phyloP scores from a whole-genome alignment of 129 eudicot genomes.

The Solidago caesia region DNA sequence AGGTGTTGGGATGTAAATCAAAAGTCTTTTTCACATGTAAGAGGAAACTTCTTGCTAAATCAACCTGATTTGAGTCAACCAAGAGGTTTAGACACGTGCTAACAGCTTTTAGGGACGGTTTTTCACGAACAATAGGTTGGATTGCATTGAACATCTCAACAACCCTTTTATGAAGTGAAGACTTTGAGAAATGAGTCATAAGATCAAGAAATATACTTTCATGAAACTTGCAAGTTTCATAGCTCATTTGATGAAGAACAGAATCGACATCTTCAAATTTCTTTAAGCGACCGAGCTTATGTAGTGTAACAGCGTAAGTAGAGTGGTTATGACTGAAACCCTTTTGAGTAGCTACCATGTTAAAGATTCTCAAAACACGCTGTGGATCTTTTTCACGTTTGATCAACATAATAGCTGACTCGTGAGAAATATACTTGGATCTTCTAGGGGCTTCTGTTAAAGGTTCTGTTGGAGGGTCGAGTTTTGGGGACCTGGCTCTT shows the following conservation, averaged over 20 bases:
- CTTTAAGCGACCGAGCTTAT: slow-evolving; percentile 64
- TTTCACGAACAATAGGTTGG: slow-evolving; percentile 58
- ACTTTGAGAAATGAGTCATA: slow-evolving; percentile 61
- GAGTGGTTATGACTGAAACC: slow-evolving; percentile 83
- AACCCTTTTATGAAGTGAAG: slow-evolving; percentile 58
- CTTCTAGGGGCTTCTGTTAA: slow-evolving; percentile 37
- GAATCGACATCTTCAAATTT: slow-evolving; percentile 57
- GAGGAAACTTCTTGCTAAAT: slow-evolving; percentile 67
- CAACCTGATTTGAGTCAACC: slow-evolving; percentile 62
- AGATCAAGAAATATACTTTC: slow-evolving; percentile 78
- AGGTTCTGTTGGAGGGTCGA: slow-evolving; percentile 46
- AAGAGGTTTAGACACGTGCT: slow-evolving; percentile 90
- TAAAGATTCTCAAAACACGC: slow-evolving; percentile 18
- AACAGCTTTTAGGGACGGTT: slow-evolving; percentile 76
- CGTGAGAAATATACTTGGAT: slow-evolving; percentile 65
- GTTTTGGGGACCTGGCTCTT: slow-evolving; percentile 27
- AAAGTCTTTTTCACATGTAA: slow-evolving; percentile 45
- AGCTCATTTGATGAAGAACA: slow-evolving; percentile 68
- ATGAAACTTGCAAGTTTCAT: slow-evolving; percentile 82
- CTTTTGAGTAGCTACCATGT: slow-evolving; percentile 49
- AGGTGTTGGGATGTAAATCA: slow-evolving; percentile 63
- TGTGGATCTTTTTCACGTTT: slow-evolving; percentile 68
- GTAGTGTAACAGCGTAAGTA: slow-evolving; percentile 68
- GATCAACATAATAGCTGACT: slow-evolving; percentile 53
- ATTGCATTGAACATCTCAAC: slow-evolving; percentile 72